Percentiles rank a stretch among this genome's conserved stretches.
Conservation (phyloP, 768 basidiomycete genomes). For the Suillus cothurnatus region DNA sequence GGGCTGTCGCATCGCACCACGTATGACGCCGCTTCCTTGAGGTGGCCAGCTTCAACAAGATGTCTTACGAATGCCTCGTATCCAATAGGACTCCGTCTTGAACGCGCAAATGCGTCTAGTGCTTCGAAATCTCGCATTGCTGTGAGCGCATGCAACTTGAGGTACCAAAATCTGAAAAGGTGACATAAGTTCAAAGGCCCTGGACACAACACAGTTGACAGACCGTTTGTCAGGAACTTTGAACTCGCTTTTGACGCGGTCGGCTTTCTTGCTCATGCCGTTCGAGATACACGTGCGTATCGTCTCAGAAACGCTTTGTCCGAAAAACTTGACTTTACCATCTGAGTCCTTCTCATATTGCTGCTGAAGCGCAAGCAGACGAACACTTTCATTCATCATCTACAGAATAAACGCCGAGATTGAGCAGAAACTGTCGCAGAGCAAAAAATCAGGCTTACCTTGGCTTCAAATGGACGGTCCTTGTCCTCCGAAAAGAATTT, state of each 20-base stretch:
- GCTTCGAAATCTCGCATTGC: conserved; percentile 83
- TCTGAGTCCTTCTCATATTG: conserved; percentile 85
- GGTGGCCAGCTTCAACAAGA: conserved; percentile 71
- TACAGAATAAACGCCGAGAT: conserved; percentile 30
- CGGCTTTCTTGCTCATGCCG: conserved; percentile 84
- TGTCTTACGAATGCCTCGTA: conserved; percentile 90
- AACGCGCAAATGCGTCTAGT: conserved; percentile 83
- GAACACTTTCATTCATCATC: conserved; percentile 89
- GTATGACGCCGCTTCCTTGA: conserved; percentile 75
- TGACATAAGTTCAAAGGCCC: not conserved
- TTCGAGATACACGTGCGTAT: conserved; percentile 77
- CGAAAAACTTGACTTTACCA: conserved; percentile 78
- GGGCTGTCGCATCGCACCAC: conserved; percentile 85
- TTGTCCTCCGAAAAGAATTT: conserved; percentile 97
- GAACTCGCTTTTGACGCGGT: conserved; percentile 87
- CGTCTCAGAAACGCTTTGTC: conserved; percentile 85
- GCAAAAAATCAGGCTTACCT: conserved; percentile 47
- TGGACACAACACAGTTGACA: conserved; percentile 19
- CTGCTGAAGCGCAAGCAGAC: conserved; percentile 80
- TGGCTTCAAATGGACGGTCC: conserved; percentile 87
- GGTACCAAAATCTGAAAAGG: conserved; percentile 81
- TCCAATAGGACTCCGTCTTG: conserved; percentile 91
- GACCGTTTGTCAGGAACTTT: conserved; percentile 95
- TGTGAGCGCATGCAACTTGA: conserved; percentile 84
- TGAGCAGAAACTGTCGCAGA: not conserved